A percentile compares a stretch with the other conserved stretches of the same genome.
phyloP scores from a whole-genome alignment of 2,329 filamentous ascomycete species.

The Cephalotrichum gorgonifer region DNA sequence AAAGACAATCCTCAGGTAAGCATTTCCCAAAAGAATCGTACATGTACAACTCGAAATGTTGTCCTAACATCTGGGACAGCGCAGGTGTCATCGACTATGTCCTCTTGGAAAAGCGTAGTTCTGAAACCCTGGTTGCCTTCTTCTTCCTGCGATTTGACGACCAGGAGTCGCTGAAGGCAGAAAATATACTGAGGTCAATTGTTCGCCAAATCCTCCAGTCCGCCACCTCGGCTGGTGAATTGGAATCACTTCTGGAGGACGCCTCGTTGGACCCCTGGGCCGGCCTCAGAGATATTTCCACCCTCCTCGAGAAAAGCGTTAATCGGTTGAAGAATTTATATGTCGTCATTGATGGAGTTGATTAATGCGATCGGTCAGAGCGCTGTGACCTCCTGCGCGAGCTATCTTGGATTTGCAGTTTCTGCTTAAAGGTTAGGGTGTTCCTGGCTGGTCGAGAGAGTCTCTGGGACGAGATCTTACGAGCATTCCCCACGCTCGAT shows the following conservation, averaged over 20 bases:
- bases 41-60: not conserved
- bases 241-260: not conserved
- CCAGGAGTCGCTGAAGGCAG: not conserved
- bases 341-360: not conserved
- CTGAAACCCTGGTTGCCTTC: not conserved
- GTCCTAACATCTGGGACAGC: not conserved
- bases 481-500: not conserved
- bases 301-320: not conserved
- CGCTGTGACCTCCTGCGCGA: not conserved
- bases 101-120: not conserved
- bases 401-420: not conserved
- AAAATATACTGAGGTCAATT: not conserved
- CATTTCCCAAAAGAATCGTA: not conserved
- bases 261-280: not conserved
- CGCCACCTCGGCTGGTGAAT: not conserved
- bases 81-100: not conserved
- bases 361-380: not conserved
- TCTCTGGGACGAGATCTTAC: not conserved
- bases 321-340: not conserved
- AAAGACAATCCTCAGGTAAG: constrained; percentile 15
- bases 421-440: not conserved
- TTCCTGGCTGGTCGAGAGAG: not conserved
- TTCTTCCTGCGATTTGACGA: not conserved
- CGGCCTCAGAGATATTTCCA: not conserved
- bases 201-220: not conserved